These are phyloP conservation scores for Zopfochytrium polystomum DNA, from an alignment of 371 early-diverging fungal species.

Conservation along the genomic window DNA sequence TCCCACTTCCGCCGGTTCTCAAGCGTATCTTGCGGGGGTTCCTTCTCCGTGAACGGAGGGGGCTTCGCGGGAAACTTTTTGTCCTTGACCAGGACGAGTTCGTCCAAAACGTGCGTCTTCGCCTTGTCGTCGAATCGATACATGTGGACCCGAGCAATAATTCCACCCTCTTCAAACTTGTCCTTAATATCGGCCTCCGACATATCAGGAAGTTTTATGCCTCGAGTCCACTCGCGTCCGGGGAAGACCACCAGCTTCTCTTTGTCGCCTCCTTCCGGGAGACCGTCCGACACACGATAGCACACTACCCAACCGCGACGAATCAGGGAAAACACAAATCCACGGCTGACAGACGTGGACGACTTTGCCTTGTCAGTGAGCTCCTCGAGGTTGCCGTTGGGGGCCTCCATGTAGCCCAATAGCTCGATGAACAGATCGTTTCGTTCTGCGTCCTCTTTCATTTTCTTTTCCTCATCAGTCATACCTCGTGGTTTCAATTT, in stretches of 20 bases:
- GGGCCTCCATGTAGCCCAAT: slow-evolving; percentile 41
- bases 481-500: slow-evolving; percentile 6
- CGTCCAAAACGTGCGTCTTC: slow-evolving; percentile 31
- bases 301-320: slow-evolving; percentile 32
- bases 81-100: slow-evolving; percentile 31
- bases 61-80: slow-evolving; percentile 18
- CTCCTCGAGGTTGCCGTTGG: slow-evolving; percentile 38
- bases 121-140: slow-evolving; percentile 38
- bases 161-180: slow-evolving; percentile 11
- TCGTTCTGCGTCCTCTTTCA: slow-evolving; percentile 26
- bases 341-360: slow-evolving; percentile 25
- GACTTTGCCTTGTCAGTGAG: slow-evolving; percentile 24
- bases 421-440: slow-evolving; percentile 33
- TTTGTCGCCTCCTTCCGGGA: slow-evolving; percentile 18
- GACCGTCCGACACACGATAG: slow-evolving; percentile 20
- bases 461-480: slow-evolving; percentile 17
- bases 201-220: slow-evolving; percentile 29
- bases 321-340: slow-evolving; percentile 31
- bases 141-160: slow-evolving; percentile 37
- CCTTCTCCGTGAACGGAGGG: slow-evolving; percentile 26
- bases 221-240: slow-evolving; percentile 35
- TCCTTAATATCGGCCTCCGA: slow-evolving; percentile 22
- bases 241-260: slow-evolving; percentile 28
- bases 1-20: slow-evolving; percentile 25
- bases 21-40: slow-evolving; percentile 28